A percentile compares a stretch with the other conserved stretches of the same genome.
phyloP scores from a whole-genome alignment of 2,329 filamentous ascomycete genomes.

The Aspergillus unguis region DNA sequence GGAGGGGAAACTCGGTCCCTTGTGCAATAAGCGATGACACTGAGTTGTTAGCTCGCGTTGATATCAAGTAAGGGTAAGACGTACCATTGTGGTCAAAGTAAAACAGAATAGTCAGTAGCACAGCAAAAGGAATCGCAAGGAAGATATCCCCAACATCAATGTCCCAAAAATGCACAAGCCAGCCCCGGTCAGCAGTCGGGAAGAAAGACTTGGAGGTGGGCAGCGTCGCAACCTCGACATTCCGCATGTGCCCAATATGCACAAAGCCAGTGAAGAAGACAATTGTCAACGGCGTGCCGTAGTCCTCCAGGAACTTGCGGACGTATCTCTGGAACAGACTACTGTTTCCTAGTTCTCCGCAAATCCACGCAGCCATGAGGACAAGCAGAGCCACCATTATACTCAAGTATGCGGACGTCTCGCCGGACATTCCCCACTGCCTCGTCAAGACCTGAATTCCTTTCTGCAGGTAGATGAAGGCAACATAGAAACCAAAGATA shows the following conservation, averaged over 20 bases:
- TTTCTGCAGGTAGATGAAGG: conserved; percentile 88
- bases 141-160: conserved; percentile 71
- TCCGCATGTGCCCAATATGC: conserved; percentile 77
- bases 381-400: conserved; percentile 74
- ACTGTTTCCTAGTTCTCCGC: conserved; percentile 67
- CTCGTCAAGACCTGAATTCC: conserved; percentile 79
- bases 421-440: conserved; percentile 60
- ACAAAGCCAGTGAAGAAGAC: conserved; percentile 90
- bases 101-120: conserved; percentile 79
- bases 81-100: conserved; percentile 86
- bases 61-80: conserved; percentile 13
- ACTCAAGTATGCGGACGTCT: conserved; percentile 70
- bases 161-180: conserved; percentile 82
- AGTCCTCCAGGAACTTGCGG: conserved; percentile 82
- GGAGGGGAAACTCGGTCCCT: conserved; percentile 75
- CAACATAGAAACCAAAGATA: conserved; percentile 91
- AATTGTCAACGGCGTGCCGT: conserved; percentile 77
- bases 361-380: conserved; percentile 71
- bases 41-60: conserved; percentile 28
- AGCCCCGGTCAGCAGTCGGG: conserved; percentile 68
- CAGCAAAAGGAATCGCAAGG: conserved; percentile 78
- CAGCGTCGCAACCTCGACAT: conserved; percentile 65
- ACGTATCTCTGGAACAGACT: conserved; percentile 71
- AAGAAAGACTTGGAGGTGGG: conserved; percentile 75
- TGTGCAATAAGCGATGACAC: conserved; percentile 80